Percentiles rank a stretch among this genome's conserved stretches.
These are phyloP conservation scores for Dalbergia oliveri DNA, from an alignment of 306 rosid species.

Conservation along the genomic window DNA sequence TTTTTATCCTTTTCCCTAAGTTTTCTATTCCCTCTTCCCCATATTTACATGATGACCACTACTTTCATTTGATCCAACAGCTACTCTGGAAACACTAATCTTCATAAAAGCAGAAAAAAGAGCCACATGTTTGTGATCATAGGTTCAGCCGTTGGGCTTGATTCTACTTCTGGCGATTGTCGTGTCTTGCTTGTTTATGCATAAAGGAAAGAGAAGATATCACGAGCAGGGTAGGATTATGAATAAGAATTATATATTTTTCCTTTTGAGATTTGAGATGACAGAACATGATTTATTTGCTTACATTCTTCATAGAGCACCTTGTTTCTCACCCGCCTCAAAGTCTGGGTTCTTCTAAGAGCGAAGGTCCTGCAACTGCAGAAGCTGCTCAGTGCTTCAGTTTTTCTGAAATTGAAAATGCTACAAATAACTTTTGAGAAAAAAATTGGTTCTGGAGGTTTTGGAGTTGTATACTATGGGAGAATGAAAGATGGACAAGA, in stretches of 20 bases:
- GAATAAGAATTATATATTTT: slow-evolving; percentile 13
- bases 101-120: slow-evolving; percentile 57
- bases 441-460: slow-evolving; percentile 94
- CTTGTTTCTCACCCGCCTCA: slow-evolving; percentile 57
- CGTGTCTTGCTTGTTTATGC: slow-evolving; percentile 64
- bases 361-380: slow-evolving; percentile 56
- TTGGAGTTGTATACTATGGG: slow-evolving; percentile 93
- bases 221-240: slow-evolving; percentile 64
- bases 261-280: slow-evolving; percentile 41
- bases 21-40: slow-evolving; percentile 14
- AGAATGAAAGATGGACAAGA: slow-evolving; percentile 78
- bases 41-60: slow-evolving; percentile 28
- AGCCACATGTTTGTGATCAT: slow-evolving; percentile 61
- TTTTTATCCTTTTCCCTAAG: background rate
- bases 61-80: slow-evolving; percentile 57
- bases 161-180: slow-evolving; percentile 74
- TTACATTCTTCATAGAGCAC: slow-evolving; percentile 54
- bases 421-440: slow-evolving; percentile 78
- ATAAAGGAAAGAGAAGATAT: slow-evolving; percentile 59
- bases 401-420: slow-evolving; percentile 71
- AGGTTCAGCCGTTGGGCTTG: slow-evolving; percentile 78
- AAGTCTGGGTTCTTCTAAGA: slow-evolving; percentile 57
- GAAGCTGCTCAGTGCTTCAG: slow-evolving; percentile 87
- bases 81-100: slow-evolving; percentile 78
- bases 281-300: slow-evolving; percentile 38